Evolutionary conservation across 257 asterid genomes (phyloP).

Genomic region (Solanum bukasovii): DNA sequence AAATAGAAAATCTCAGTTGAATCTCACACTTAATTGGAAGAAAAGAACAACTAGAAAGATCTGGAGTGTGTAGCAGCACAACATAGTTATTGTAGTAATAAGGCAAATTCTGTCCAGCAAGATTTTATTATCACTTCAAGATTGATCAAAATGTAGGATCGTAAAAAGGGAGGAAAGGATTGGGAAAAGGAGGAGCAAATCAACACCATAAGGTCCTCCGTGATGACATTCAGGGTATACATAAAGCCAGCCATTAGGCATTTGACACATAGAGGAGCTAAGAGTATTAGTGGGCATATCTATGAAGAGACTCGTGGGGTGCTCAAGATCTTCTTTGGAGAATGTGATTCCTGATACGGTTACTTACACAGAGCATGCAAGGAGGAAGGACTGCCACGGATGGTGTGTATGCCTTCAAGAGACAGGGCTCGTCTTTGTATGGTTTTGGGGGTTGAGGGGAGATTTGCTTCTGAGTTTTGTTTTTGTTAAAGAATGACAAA

Average conservation of each 20-base stretch:
- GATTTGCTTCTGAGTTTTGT: neutral
- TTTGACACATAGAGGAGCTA: neutral
- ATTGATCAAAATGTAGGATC: neutral
- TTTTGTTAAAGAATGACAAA: too few species aligned
- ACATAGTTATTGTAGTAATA: neutral
- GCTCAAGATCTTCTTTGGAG: neutral
- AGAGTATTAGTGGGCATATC: neutral
- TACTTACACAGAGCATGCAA: neutral
- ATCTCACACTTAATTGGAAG: neutral
- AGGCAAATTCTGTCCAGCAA: neutral
- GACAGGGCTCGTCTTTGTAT: neutral
- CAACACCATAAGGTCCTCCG: neutral
- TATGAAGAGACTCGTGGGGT: neutral
- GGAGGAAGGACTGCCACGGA: neutral
- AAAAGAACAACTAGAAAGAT: neutral
- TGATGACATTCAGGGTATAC: neutral
- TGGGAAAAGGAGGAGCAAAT: neutral
- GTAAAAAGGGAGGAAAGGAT: neutral
- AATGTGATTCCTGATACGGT: neutral
- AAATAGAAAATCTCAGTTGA: slow-evolving; percentile 8
- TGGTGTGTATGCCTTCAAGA: neutral
- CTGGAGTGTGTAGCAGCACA: neutral
- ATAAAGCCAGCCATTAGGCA: neutral
- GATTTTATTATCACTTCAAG: neutral
- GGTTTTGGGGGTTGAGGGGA: neutral